Conservation (phyloP, 345 rosid species). For the Barbarea vulgaris region DNA sequence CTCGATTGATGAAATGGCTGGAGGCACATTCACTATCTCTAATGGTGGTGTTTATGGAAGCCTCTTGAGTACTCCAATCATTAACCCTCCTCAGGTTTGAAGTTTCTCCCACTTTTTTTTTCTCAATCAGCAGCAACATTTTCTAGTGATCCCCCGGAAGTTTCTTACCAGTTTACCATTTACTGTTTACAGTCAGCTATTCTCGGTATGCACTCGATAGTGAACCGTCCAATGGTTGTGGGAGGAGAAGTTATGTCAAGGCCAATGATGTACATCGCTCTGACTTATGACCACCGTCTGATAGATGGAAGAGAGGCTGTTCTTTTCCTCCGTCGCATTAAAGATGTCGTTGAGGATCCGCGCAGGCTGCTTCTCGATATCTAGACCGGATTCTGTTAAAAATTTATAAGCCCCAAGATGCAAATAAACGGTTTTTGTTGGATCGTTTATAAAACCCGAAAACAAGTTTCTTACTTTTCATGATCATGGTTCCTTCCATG, state of each 20-base stretch:
- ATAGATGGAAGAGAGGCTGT: constrained; percentile 94
- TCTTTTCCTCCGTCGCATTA: constrained; percentile 78
- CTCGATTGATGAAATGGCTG: background rate
- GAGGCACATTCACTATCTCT: background rate
- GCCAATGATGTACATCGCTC: background rate
- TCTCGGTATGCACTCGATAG: background rate
- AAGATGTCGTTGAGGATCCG: constrained; percentile 87
- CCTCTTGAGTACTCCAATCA: background rate
- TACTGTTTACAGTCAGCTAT: background rate
- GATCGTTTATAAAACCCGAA: background rate
- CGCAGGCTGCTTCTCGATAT: constrained; percentile 70
- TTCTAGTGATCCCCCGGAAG: background rate
- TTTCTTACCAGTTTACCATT: background rate
- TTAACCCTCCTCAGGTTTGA: background rate
- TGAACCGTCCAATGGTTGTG: background rate
- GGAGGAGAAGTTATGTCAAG: background rate
- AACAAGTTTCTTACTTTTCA: background rate
- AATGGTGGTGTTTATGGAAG: background rate
- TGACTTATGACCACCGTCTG: constrained; percentile 32
- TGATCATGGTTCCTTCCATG: background rate
- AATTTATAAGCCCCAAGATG: background rate
- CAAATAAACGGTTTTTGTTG: background rate
- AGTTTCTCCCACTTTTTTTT: background rate
- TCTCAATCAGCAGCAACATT: background rate
- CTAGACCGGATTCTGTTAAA: constrained; percentile 21